Conservation (phyloP, 2,329 filamentous ascomycete genomes). For the Clonostachys chloroleuca region DNA sequence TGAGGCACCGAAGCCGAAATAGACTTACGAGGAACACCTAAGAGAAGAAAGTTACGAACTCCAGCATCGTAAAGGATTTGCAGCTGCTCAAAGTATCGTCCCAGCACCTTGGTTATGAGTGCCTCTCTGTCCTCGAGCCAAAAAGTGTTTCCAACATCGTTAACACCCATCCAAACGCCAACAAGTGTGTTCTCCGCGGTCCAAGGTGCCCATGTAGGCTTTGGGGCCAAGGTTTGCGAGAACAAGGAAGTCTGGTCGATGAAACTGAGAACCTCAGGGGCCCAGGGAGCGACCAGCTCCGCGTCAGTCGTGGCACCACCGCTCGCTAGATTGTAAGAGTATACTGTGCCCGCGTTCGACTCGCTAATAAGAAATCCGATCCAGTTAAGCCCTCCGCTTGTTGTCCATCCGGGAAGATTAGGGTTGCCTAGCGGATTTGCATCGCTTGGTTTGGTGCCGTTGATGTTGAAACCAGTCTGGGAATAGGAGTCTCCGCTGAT, state of each 20-base stretch:
- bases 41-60: constrained; percentile 51
- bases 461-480: constrained; percentile 46
- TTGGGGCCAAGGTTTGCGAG: constrained; percentile 16
- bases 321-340: constrained; percentile 50
- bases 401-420: constrained; percentile 43
- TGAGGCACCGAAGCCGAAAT: neutral
- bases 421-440: constrained; percentile 61
- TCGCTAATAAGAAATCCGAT: constrained; percentile 40
- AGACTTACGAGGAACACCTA: constrained; percentile 47
- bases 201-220: constrained; percentile 31
- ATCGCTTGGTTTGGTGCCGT: constrained; percentile 41
- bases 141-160: constrained; percentile 48
- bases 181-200: constrained; percentile 33
- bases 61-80: constrained; percentile 45
- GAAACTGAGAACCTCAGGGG: constrained; percentile 28
- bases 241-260: constrained; percentile 19
- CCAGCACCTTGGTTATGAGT: constrained; percentile 33
- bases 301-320: constrained; percentile 50
- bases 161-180: constrained; percentile 49
- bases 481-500: constrained; percentile 23
- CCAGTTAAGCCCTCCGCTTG: constrained; percentile 46
- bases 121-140: constrained; percentile 23
- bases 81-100: constrained; percentile 32
- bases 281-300: constrained; percentile 44
- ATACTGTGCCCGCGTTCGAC: constrained; percentile 34